Percentiles rank a stretch among this genome's conserved stretches.
phyloP scores from a whole-genome alignment of 441 rosid species.

The Melastoma candidum region DNA sequence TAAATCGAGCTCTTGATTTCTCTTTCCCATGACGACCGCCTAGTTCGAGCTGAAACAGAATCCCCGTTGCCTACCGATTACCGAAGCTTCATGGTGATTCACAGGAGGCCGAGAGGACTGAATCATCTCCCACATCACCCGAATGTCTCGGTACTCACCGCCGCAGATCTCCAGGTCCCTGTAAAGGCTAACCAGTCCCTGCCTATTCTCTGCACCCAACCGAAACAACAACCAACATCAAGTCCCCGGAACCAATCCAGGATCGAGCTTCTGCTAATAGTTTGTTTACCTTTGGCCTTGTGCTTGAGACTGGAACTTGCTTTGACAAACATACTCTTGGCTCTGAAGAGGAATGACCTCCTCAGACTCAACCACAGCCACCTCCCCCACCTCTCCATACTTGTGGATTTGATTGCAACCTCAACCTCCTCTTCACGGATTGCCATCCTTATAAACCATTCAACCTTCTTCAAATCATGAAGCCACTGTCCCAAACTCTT shows the following conservation, averaged over 20 bases:
- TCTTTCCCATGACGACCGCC: neutral
- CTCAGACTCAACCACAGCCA: slow-evolving; percentile 22
- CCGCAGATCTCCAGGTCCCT: slow-evolving; percentile 56
- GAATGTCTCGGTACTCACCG: slow-evolving; percentile 42
- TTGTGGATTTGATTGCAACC: slow-evolving; percentile 4
- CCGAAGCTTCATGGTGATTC: slow-evolving; percentile 8
- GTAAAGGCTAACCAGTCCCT: slow-evolving; percentile 32
- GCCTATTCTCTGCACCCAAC: slow-evolving; percentile 22
- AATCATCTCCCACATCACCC: slow-evolving; percentile 57
- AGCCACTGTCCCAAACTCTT: neutral
- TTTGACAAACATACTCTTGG: slow-evolving; percentile 29
- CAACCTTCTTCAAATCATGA: neutral
- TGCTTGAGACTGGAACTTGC: slow-evolving; percentile 23
- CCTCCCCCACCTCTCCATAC: slow-evolving; percentile 31
- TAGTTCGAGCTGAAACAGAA: slow-evolving; percentile 33
- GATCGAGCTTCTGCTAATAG: neutral
- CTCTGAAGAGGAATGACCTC: slow-evolving; percentile 21
- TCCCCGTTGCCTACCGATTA: slow-evolving; percentile 20
- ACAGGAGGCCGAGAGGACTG: slow-evolving; percentile 29
- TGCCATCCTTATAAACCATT: slow-evolving; percentile 17
- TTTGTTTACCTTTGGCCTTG: slow-evolving; percentile 28
- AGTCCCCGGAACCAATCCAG: neutral
- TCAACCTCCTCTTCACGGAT: neutral
- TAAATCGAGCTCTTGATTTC: neutral
- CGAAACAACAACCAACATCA: neutral